Evolutionary conservation across 768 basidiomycete genomes (phyloP).

Genomic region (Panellus pusillus): DNA sequence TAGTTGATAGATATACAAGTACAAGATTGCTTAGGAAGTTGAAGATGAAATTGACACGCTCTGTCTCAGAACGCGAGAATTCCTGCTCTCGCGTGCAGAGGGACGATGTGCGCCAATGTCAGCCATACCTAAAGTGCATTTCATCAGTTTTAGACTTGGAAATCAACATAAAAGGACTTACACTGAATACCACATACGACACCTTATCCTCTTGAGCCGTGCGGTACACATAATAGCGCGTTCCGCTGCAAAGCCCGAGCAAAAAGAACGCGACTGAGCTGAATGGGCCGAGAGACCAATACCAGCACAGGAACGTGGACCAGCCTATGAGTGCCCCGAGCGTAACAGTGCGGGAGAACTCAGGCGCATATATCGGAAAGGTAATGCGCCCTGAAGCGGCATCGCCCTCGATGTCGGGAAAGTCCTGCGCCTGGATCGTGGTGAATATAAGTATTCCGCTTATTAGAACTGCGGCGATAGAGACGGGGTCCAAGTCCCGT

Average conservation of each 20-base stretch:
- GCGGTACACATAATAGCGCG: neutral
- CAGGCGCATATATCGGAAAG: conserved; percentile 45
- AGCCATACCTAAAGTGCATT: neutral
- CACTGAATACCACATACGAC: neutral
- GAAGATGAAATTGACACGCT: neutral
- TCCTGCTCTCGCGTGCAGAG: neutral
- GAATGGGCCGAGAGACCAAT: too few species aligned
- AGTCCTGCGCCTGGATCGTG: conserved; percentile 49
- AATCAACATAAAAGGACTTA: neutral
- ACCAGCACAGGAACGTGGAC: conserved; percentile 14
- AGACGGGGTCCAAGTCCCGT: neutral
- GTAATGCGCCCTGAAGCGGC: conserved; percentile 38
- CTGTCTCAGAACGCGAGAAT: neutral
- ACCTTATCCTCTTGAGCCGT: neutral
- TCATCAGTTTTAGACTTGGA: neutral
- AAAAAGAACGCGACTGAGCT: too few species aligned
- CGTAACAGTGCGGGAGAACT: conserved; percentile 29
- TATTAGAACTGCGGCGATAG: conserved; percentile 13
- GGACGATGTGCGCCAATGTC: neutral
- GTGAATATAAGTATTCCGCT: conserved; percentile 37
- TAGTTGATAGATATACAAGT: neutral
- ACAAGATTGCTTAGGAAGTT: neutral
- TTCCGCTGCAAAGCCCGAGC: too few species aligned
- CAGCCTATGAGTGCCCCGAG: conserved; percentile 19
- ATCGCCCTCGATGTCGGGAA: conserved; percentile 47